Conservation (phyloP, 345 rosid genomes). For the Raphanus sativus region DNA sequence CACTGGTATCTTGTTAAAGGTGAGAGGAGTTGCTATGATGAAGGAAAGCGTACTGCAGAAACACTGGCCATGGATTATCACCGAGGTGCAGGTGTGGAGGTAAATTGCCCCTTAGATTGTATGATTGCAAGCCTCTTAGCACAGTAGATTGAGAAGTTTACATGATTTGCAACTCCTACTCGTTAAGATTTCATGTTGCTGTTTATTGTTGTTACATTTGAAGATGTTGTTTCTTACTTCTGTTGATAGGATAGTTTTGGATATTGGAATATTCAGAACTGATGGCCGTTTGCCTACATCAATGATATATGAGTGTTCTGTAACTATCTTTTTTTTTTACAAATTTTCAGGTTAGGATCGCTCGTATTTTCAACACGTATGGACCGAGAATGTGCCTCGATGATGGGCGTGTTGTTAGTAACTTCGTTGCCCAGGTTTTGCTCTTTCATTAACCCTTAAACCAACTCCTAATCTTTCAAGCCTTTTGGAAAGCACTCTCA, state of each 20-base stretch:
- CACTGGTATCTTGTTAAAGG: conserved; percentile 43
- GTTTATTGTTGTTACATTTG: neutral
- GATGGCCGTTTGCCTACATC: neutral
- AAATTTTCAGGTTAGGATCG: conserved; percentile 80
- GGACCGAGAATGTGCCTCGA: conserved; percentile 99
- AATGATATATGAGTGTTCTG: neutral
- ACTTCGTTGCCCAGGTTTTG: conserved; percentile 91
- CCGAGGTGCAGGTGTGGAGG: conserved; percentile 94
- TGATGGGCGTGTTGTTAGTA: conserved; percentile 99
- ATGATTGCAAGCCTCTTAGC: neutral
- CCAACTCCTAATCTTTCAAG: neutral
- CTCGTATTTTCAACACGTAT: conserved; percentile 95
- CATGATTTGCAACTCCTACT: no score
- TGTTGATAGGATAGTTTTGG: neutral
- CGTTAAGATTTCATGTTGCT: neutral
- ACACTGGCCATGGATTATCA: conserved; percentile 96
- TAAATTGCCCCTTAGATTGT: conserved; percentile 32
- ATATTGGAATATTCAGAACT: neutral
- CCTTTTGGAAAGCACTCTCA: neutral
- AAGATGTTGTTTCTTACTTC: neutral
- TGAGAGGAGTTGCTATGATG: conserved; percentile 96
- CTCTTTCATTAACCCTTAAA: conserved; percentile 10
- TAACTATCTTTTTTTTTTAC: neutral
- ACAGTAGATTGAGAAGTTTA: no score
- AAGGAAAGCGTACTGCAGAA: conserved; percentile 96